Evolutionary conservation across 257 asterid genomes (phyloP), one percentile per base, ranked within the genome.

Genomic region (Nicotiana paniculata): DNA sequence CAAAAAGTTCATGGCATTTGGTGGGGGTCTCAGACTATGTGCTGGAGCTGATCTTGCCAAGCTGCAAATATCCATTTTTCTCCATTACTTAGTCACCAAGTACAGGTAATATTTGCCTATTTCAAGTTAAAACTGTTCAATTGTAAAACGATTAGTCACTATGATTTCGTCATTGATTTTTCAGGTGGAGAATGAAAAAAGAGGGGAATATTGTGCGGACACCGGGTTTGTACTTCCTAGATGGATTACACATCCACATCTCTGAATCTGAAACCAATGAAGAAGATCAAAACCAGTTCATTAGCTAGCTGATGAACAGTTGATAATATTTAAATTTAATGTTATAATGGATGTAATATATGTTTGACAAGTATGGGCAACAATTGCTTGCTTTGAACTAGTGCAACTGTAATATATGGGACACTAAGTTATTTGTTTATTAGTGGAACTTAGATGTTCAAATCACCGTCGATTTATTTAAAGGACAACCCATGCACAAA

Each of bases 1-100:
- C 3, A 82, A 62, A 6, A 62, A 48, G 4, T 82, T 82, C 81
- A 82, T 82, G 85, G 85, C 85, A 3, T 82, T 82, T 63, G 81
- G 85, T 5, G 85, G 85, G 2, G 85, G 81, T 43, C n/a, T 26
- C 18, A 76, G 85, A 21, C 68, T 82, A 2, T 82, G 85, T 48
- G 77, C 48, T 4, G 82, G 78, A 6, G 85, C 82, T 33, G 82
- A 82, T 21, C 67, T 77, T 15, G 82, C 85, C 2, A 82, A 77
- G 57, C 18, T 82, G 4, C 77, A 77, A 17, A 76, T 75, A n/a
- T 76, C 82, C 13, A 64, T 82, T 18, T 75, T 82, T 51, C 59
- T 82, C 9, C 85, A 77, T 33, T 26, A 77, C 61, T 37, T 82
- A 3, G 77, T 77, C 3, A 77, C 82, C 13, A 77, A 77, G 12